Percentiles rank a stretch among this genome's conserved stretches.
phyloP scores from a whole-genome alignment of 1,284 basidiomycete species.

The Schizophyllum commune region DNA sequence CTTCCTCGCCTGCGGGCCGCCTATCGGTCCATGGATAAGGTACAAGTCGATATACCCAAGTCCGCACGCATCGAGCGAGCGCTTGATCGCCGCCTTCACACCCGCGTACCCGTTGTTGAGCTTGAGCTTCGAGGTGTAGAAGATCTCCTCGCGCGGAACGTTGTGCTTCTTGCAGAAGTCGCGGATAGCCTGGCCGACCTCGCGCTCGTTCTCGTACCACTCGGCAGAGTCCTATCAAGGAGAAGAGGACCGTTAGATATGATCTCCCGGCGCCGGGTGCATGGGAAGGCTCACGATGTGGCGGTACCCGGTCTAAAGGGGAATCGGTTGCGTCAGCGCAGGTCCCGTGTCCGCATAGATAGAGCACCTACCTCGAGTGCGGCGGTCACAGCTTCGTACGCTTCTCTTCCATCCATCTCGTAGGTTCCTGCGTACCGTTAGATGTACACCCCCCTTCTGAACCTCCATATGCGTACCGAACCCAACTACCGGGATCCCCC shows the following conservation, averaged over 20 bases:
- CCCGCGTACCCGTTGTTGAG: constrained; percentile 45
- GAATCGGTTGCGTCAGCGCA: background rate
- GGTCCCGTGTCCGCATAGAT: constrained; percentile 7
- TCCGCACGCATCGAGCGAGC: constrained; percentile 45
- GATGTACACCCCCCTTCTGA: background rate
- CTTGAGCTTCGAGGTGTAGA: constrained; percentile 66
- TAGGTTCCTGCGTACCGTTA: constrained; percentile 42
- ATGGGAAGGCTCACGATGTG: constrained; percentile 45
- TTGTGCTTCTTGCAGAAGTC: constrained; percentile 42
- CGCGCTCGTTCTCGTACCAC: constrained; percentile 67
- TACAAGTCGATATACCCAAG: constrained; percentile 63
- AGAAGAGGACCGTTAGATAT: constrained; percentile 10
- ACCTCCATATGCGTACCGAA: background rate
- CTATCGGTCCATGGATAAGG: constrained; percentile 60
- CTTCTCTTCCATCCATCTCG: constrained; percentile 52
- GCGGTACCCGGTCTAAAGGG: constrained; percentile 49
- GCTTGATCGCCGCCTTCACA: constrained; percentile 42
- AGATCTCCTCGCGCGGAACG: constrained; percentile 49
- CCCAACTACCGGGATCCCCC: background rate
- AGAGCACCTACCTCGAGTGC: constrained; percentile 46
- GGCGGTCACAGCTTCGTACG: constrained; percentile 49
- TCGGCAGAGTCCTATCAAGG: constrained; percentile 40
- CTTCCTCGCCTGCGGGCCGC: constrained; percentile 40
- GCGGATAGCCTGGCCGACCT: constrained; percentile 52
- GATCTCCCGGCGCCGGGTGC: no score